phyloP scores from a whole-genome alignment of 2,329 filamentous ascomycete genomes.

The Neospermospora avenae region DNA sequence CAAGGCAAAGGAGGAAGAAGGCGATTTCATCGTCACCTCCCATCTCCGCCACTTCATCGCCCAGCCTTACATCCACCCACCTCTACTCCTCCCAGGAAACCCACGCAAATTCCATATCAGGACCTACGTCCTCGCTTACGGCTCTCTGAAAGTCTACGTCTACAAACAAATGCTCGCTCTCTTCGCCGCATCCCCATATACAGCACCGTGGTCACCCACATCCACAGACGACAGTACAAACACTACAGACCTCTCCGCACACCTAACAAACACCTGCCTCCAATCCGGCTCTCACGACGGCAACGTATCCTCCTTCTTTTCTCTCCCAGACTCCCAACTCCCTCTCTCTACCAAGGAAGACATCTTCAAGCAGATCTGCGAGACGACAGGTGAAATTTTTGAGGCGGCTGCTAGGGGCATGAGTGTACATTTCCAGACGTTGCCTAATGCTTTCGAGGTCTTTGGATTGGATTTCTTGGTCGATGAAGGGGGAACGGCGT shows the following conservation, averaged over 20 bases:
- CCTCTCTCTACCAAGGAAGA: slow-evolving; percentile 41
- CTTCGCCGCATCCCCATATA: slow-evolving; percentile 76
- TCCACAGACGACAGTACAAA: slow-evolving; percentile 29
- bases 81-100: slow-evolving; percentile 63
- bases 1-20: slow-evolving; percentile 47
- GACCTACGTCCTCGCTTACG: slow-evolving; percentile 81
- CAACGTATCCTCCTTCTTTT: slow-evolving; percentile 73
- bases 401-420: slow-evolving; percentile 81
- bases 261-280: slow-evolving; percentile 94
- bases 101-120: slow-evolving; percentile 91
- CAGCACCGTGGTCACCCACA: slow-evolving; percentile 51
- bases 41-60: slow-evolving; percentile 95
- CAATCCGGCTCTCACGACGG: slow-evolving; percentile 61
- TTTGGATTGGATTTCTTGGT: slow-evolving; percentile 92
- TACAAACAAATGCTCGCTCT: slow-evolving; percentile 90
- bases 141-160: slow-evolving; percentile 77
- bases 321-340: slow-evolving; percentile 42
- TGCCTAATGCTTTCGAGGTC: slow-evolving; percentile 86
- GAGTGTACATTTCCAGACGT: slow-evolving; percentile 86
- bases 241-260: slow-evolving; percentile 60
- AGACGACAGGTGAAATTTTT: slow-evolving; percentile 72
- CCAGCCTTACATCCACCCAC: slow-evolving; percentile 90
- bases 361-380: slow-evolving; percentile 73
- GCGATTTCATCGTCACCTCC: slow-evolving; percentile 70
- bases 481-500: slow-evolving; percentile 60